phyloP scores from a whole-genome alignment of 495 filamentous ascomycete genomes.

The Aspergillus avenaceus region DNA sequence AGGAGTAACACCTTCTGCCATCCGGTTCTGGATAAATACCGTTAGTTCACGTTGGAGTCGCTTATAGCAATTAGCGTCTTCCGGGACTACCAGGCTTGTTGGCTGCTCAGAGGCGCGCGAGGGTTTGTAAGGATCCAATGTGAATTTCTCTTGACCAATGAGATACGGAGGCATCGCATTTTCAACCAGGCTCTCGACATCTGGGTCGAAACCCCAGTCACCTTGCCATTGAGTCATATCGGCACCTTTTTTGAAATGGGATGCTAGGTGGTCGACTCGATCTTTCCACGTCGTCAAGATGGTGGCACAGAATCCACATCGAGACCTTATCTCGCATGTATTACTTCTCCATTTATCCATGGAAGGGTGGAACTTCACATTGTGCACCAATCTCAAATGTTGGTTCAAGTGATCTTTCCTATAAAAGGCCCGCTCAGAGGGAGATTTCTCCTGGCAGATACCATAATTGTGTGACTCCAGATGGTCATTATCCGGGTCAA shows the following conservation, averaged over 20 bases:
- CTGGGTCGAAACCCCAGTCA: slow-evolving; percentile 73
- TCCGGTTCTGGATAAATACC: slow-evolving; percentile 48
- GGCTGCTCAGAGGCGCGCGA: slow-evolving; percentile 16
- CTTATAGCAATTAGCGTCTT: slow-evolving; percentile 40
- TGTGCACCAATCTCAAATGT: slow-evolving; percentile 76
- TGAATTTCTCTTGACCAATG: slow-evolving; percentile 38
- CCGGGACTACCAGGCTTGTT: slow-evolving; percentile 23
- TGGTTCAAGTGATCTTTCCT: slow-evolving; percentile 86
- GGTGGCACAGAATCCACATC: slow-evolving; percentile 69
- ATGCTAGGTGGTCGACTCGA: slow-evolving; percentile 66
- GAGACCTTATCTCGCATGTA: slow-evolving; percentile 65
- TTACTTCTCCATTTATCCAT: slow-evolving; percentile 80
- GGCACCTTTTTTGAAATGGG: slow-evolving; percentile 69
- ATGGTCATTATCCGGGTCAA: slow-evolving; percentile 65
- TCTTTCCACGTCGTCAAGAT: slow-evolving; percentile 68
- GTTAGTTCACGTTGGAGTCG: slow-evolving; percentile 58
- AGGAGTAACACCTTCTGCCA: slow-evolving; percentile 47
- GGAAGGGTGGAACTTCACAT: slow-evolving; percentile 59
- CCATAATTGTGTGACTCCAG: slow-evolving; percentile 72
- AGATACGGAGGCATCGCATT: slow-evolving; percentile 66
- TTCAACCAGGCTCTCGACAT: slow-evolving; percentile 63
- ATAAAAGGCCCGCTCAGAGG: slow-evolving; percentile 75
- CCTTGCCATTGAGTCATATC: slow-evolving; percentile 76
- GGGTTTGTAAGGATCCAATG: slow-evolving; percentile 34
- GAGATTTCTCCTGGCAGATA: slow-evolving; percentile 67